Evolutionary conservation across 441 rosid species (phyloP), one percentile per base, ranked within the genome.

Genomic region (Jatropha podagrica): DNA sequence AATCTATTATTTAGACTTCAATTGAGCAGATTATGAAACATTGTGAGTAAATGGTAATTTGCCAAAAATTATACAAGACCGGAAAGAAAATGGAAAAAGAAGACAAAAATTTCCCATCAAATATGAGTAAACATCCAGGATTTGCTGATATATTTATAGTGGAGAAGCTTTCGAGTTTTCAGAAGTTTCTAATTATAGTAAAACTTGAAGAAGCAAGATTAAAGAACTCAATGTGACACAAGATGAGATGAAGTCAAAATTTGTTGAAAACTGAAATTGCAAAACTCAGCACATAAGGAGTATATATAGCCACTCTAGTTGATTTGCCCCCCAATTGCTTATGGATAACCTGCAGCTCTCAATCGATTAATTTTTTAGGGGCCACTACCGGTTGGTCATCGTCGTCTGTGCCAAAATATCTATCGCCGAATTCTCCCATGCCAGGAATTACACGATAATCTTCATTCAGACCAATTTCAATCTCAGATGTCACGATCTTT

Each of bases 361-460:
- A 11, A 48, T 65, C 52, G 74, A 71, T 52, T 73, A 69, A 66
- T 66, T 66, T 54, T 67, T 56, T 11, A 11, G 76, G 51, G 80
- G 72, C 64, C 72, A 65, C 73, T 79, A 77, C 81, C 58, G 52
- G 87, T 72, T 78, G 82, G 68, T 92, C 92, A 17, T 94, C 97
- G 11, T 95, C 97, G 51, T 94, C 98, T 11, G 98, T 91, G 51
- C 99, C 98, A 69, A 96, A 96, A 78, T 96, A 93, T 82, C 97
- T 84, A 87, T 96, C 98, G 78, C 98, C 99, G 76, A 96, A 93
- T 83, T 96, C 98, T 5, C 98, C 99, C 98, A 94, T 92, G 49
- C 99, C 99, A 5, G 98, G 99, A 65, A 96, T 75, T 26, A 96
- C 98, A 18, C 99, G 92, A 83, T 84, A 96, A 83, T 90, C 97